Evolutionary conservation across 2,329 filamentous ascomycete genomes (phyloP), one percentile per base, ranked within the genome.

Genomic region (Claviceps maximensis): DNA sequence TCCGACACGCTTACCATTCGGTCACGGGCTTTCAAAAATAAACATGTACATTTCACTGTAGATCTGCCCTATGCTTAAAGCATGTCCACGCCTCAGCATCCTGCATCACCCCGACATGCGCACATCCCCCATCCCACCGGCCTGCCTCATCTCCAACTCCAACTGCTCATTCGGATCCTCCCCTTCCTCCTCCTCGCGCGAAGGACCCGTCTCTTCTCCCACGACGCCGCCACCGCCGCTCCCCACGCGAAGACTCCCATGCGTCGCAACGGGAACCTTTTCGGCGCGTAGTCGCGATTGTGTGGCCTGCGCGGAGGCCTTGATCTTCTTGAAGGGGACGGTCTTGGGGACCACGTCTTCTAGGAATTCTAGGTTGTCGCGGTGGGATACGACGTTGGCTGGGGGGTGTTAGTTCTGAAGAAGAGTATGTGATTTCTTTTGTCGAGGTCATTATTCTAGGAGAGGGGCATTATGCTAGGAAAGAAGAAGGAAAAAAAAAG

Each of bases 281-380:
- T 74, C 76, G 55, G 65, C 63, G 42, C 66, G 61, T 12, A 67
- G 68, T 51, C 70, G 69, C 23, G 75, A 71, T 49, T 77, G 74
- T 3, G 71, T 74, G 1, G 74, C 72, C 12, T 70, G 71, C 1
- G 78, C 74, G 57, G 80, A 62, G 46, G 82, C 82, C 71, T 89
- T 91, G 70, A 86, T 80, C 59, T 87, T 80, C 65, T 86, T 87
- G 72, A 83, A 94, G 17, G 87, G 83, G 6, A 84, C 80, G 1
- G 90, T 96, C 66, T 86, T 86, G 54, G 93, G 93, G 40, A 96
- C 86, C 27, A 95, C 81, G 68, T 98, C 93, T 57, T 86, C 78
- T 15, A 98, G 80, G 65, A 98, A 98, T 67, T 98, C 90, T 50
- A 98, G 84, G 66, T 94, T 94, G 68, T 97, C 93, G 57, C 89